Conservation (phyloP, 1,284 basidiomycete species). For the Cryptococcus sp. region DNA sequence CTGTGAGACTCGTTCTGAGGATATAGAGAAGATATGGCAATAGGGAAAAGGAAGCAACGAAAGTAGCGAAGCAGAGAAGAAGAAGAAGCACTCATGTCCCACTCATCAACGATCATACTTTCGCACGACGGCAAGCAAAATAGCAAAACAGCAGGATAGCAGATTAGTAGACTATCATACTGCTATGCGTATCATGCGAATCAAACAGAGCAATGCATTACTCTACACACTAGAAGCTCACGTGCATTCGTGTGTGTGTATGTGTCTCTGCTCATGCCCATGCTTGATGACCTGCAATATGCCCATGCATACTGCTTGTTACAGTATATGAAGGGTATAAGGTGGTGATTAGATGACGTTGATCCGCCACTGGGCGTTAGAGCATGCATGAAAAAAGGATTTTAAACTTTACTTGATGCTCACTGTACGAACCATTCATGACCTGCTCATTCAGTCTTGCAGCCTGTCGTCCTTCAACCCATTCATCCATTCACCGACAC, state of each 20-base stretch:
- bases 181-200: too few species aligned
- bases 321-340: background rate
- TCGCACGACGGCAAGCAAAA: background rate
- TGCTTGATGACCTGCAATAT: too few species aligned
- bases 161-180: too few species aligned
- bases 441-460: background rate
- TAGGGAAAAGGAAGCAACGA: background rate
- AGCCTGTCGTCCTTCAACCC: background rate
- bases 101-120: background rate
- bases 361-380: background rate
- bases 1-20: background rate
- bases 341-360: slow-evolving; percentile 1
- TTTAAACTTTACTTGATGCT: background rate
- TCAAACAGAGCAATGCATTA: too few species aligned
- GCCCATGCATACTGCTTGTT: background rate
- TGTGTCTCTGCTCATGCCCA: too few species aligned
- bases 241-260: too few species aligned
- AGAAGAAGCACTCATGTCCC: background rate
- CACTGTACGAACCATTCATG: background rate
- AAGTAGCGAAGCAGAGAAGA: background rate
- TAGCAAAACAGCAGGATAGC: too few species aligned
- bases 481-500: background rate
- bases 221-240: too few species aligned
- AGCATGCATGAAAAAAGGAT: background rate
- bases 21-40: background rate